Base-by-base conservation (phyloP, 2,329 filamentous ascomycete species). In the Trichophyton schoenleinii region DNA sequence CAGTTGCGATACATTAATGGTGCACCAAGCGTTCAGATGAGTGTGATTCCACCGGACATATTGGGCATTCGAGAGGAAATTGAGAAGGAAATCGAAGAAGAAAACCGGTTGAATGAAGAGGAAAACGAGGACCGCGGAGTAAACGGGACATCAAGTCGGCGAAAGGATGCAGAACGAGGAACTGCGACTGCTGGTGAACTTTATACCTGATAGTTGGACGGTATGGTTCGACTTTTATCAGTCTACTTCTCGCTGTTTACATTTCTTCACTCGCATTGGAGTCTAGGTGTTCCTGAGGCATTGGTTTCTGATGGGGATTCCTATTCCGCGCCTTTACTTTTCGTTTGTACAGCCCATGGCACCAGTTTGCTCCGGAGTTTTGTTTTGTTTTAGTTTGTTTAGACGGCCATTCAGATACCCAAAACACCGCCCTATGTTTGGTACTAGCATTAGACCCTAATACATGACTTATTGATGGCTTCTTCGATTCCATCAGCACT, bases 11-110 rank as follows among this genome's bases (percentile, higher is more conserved):
- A 95, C 70, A 85, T 97, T 59, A 81, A 88, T 69, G 83, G 85
- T 42, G 89, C 90, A 6, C 94, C 94, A 0, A 95, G 90, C 68
- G 89, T 95, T 31, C 90, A 95, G 72, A 87, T 91, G 75, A 83
- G 84, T 66, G 81, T 84, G 52, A 88, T 96, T 60, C 90, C 89
- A 8, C 87, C 88, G 0, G 89, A 92, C 69, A 79, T 94, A 5
- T 79, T 81, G 18, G 83, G 80, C 0, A 65, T 80, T 62, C 71
- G 78, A 34, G 77, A 79, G 57, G 78, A 80, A 20, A 71, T 77
- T 6, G 77, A 80, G 66, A 72, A 73, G 58, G 77, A 79, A 63
- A 70, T 78, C 41, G 73, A 74, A 63, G 77, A 79, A 64, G 72
- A 78, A 61, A 72, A 68, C 38, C 69, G 72, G 34, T 52, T 68